Evolutionary conservation across 305 asterid genomes (phyloP), one percentile per base, ranked within the genome.

Genomic region (Fraxinus angustifolia): DNA sequence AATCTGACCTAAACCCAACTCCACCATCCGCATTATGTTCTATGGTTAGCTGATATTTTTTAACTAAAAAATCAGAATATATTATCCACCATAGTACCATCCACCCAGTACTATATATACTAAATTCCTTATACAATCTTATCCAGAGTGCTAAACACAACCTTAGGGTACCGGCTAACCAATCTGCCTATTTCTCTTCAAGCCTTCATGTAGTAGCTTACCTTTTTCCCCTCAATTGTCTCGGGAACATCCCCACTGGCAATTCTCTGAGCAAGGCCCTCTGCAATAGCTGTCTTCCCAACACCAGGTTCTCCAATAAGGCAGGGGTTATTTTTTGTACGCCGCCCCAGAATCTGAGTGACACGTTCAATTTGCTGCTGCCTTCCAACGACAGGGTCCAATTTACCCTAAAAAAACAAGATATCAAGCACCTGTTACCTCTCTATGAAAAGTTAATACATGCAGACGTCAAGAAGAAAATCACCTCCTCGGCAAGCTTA

Each of bases 281-380:
- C 99, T 17, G 99, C 99, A 83, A 95, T 92, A 75, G 99, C 98
- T 83, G 99, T 95, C 91, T 95, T 95, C 74, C 99, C 99, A 56
- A 95, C 99, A 84, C 99, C 99, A 78, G 99, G 99, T 86, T 95
- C 99, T 87, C 99, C 99, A 82, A 95, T 92, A 85, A 95, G 98
- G 85, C 99, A 95, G 17, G 99, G 98, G 84, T 95, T 95, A 80
- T 95, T 95, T 85, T 95, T 95, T 23, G 99, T 93, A 17, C 99
- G 93, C 76, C 98, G 91, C 26, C 99, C 99, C 91, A 95, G 79
- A 84, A 95, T 95, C 88, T 95, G 98, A 75, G 94, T 93, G 67
- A 95, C 99, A 21, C 98, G 98, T 86, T 95, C 98, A 82, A 95
- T 92, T 83, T 95, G 98, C 1, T 34, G 88, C 85, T 91, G 93